Evolutionary conservation across 2,329 filamentous ascomycete genomes (phyloP), one percentile per base, ranked within the genome.

Genomic region (Cercospora nicotianae): DNA sequence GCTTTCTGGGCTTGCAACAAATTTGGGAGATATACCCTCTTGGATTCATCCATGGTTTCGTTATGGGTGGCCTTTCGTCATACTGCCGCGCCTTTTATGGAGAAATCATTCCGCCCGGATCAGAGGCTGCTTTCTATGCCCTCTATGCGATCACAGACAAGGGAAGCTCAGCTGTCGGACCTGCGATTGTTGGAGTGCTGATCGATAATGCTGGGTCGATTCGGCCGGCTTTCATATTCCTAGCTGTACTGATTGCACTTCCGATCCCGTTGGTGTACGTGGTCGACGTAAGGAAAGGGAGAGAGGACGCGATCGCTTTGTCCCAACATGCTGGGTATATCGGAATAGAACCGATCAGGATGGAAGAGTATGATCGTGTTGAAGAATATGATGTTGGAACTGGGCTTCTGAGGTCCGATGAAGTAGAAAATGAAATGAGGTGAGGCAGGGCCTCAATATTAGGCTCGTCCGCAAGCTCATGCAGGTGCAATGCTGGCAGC

Each of bases 71-170:
- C 0, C 83, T 97, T 18, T 92, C 91, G 55, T 90, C 90, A 10
- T 97, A 97, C 79, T 97, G 94, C 76, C 90, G 94, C 20, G 93
- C 92, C 51, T 87, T 97, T 16, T 98, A 92, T 76, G 92, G 93
- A 9, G 91, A 96, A 76, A 86, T 97, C 66, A 95, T 98, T 62
- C 94, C 94, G 0, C 92, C 93, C 0, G 94, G 94, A 6, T 94
- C 90, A 16, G 94, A 98, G 80, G 93, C 94, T 0, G 93, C 94
- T 0, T 97, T 98, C 76, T 97, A 95, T 77, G 93, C 94, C 0
- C 83, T 97, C 1, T 97, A 97, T 77, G 94, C 94, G 48, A 96
- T 97, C 68, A 97, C 94, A 0, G 94, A 98, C 79, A 98, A 97
- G 79, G 93, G 93, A 0, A 95, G 91, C 20, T 95, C 91, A 76